Evolutionary conservation across 331 rosid genomes (phyloP).

Genomic region (Saraca asoca): DNA sequence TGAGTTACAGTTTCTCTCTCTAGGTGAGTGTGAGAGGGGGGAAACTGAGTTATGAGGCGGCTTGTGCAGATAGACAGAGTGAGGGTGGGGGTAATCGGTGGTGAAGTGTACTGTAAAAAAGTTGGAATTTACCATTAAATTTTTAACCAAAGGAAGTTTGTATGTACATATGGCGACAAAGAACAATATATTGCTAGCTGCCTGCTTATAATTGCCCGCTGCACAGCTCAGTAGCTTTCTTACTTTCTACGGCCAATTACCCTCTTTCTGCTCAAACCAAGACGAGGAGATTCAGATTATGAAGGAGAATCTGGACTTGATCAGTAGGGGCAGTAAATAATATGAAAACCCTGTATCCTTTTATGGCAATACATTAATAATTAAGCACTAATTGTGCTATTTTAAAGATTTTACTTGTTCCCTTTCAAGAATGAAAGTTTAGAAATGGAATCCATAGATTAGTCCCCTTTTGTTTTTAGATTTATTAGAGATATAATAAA

Average conservation of each 20-base stretch:
- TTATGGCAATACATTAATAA: too few relatives aligned
- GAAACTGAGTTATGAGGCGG: conserved; percentile 76
- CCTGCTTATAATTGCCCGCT: too few relatives aligned
- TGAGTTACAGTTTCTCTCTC: conserved; percentile 12
- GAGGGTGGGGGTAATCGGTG: conserved; percentile 42
- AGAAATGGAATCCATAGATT: too few relatives aligned
- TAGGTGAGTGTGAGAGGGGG: conserved; percentile 35
- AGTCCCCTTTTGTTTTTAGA: too few relatives aligned
- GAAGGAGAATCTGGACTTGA: too few relatives aligned
- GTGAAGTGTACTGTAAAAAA: conserved; percentile 36
- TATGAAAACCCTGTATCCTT: too few relatives aligned
- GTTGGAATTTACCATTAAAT: conserved; percentile 35
- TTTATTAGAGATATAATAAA: too few relatives aligned
- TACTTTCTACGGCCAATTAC: conserved; percentile 17
- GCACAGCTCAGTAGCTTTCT: neutral
- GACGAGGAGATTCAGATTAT: too few relatives aligned
- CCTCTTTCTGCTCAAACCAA: neutral
- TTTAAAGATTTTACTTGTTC: too few relatives aligned
- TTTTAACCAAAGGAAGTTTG: conserved; percentile 8
- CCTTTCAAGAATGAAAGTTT: too few relatives aligned
- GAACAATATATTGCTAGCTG: neutral
- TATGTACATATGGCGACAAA: conserved; percentile 33
- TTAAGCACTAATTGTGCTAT: too few relatives aligned
- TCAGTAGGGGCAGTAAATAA: too few relatives aligned
- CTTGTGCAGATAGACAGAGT: conserved; percentile 45